Conservation (phyloP, 177 flowering plant species). For the Vitis hybrid region DNA sequence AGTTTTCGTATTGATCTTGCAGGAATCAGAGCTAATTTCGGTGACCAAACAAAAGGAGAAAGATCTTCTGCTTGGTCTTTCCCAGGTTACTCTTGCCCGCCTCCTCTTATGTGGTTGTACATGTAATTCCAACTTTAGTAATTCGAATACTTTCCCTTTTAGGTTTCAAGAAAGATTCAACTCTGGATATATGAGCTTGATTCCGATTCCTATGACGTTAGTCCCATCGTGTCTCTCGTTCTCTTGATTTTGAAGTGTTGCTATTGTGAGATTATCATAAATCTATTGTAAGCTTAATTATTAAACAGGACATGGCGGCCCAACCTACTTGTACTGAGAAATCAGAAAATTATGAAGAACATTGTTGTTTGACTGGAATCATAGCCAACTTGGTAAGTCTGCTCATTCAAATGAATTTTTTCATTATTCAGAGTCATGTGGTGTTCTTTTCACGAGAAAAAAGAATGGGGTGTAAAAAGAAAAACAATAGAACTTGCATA, state of each 20-base stretch:
- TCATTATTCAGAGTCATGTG: too few species aligned
- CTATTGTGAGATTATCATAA: not conserved
- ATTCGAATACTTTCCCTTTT: conserved; percentile 4
- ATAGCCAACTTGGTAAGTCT: conserved; percentile 44
- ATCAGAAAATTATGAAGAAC: conserved; percentile 14
- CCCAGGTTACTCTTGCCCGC: conserved; percentile 39
- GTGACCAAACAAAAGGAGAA: conserved; percentile 43
- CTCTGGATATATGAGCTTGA: conserved; percentile 32
- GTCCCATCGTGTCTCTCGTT: conserved; percentile 10
- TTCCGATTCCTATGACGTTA: conserved; percentile 23
- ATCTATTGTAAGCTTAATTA: not conserved
- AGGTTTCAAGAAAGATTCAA: conserved; percentile 53
- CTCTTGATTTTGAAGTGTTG: not conserved
- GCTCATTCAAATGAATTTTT: too few species aligned
- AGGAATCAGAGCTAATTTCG: conserved; percentile 26
- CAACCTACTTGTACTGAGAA: not conserved
- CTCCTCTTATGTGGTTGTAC: not conserved
- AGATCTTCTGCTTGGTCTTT: conserved; percentile 50
- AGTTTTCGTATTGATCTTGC: conserved; percentile 1
- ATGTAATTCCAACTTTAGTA: not conserved
- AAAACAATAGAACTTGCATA: too few species aligned
- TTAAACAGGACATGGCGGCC: conserved; percentile 16
- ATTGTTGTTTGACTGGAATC: conserved; percentile 30
- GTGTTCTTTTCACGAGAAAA: too few species aligned
- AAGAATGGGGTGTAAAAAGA: too few species aligned